Evolutionary conservation across 768 basidiomycete genomes (phyloP), one percentile per base, ranked within the genome.

Genomic region (Tephrocybe sp.): DNA sequence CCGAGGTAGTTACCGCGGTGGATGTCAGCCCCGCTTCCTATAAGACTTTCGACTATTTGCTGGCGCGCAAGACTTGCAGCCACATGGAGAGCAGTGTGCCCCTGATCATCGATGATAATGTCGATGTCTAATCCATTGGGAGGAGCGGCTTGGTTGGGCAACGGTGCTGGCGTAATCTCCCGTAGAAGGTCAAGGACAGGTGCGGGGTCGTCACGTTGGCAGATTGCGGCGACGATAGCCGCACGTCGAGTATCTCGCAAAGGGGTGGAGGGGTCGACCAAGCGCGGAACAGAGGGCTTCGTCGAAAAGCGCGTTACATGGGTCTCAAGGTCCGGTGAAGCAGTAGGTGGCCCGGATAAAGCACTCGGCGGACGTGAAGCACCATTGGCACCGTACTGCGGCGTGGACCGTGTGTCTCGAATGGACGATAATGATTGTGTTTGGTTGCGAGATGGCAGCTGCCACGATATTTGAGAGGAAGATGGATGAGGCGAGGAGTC

Each of bases 1-100:
- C 97, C 95, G 4, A 88, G 81, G 63, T 86, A 87, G 69, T 98
- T 98, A 1, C 97, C 97, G 7, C 93, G 82, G 60, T 93, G 83
- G 14, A 93, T 74, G 65, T 98, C 95, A 1, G 95, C 93, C 25
- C 94, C 93, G 40, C 77, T 74, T 1, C 72, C 70, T 51, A 98
- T 77, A 30, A 99, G 78, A 9, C 84, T 81, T 21, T 83, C 80
- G 15, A 91, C 80, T 28, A 80, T 83, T 21, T 77, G 73, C 43
- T 82, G 77, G 18, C 90, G 80, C 0, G 86, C 90, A 44, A 98
- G 76, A 38, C 93, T 90, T 5, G 93, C 86, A 1, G 97, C 95
- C 55, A 98, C 80, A 65, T 99, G 97, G 12, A 99, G 76, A 9
- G 95, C 88, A 0, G 94, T 93, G 66, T 99, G 97, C 0, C 93